These are phyloP conservation scores for Vigna radiata DNA, from an alignment of 306 rosid genomes.

Conservation along the genomic window DNA sequence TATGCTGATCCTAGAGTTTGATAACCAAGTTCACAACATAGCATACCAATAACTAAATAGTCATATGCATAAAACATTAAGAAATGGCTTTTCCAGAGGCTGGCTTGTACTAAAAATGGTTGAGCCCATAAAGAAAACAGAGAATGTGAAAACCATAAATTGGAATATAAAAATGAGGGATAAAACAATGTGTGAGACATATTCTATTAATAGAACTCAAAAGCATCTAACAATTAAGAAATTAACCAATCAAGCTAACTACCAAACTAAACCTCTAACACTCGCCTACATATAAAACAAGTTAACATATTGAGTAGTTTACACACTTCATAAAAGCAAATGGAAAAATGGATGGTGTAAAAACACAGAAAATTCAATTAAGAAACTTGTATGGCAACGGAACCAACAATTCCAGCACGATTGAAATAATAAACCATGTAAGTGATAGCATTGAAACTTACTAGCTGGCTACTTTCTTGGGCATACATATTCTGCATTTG, in stretches of 20 bases:
- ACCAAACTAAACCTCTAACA: background rate
- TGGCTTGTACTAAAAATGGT: background rate
- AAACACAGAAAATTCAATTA: background rate
- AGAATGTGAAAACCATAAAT: background rate
- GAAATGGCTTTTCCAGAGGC: background rate
- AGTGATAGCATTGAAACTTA: slow-evolving; percentile 55
- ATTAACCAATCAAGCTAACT: background rate
- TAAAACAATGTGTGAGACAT: background rate
- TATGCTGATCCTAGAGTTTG: too few relatives aligned
- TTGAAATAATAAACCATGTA: slow-evolving; percentile 6
- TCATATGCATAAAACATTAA: background rate
- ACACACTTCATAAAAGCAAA: slow-evolving; percentile 13
- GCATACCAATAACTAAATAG: slow-evolving; percentile 10
- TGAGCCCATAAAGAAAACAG: background rate
- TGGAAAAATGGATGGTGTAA: background rate
- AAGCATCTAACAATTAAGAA: background rate
- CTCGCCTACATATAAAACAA: background rate
- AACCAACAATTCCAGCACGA: slow-evolving; percentile 26
- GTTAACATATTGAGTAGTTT: background rate
- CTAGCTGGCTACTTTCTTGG: slow-evolving; percentile 74
- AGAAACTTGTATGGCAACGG: background rate
- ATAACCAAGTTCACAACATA: background rate
- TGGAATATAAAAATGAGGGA: background rate
- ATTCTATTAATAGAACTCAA: background rate
- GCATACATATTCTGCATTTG: slow-evolving; percentile 69